Evolutionary conservation across 106 monocot genomes (phyloP), one percentile per base, ranked within the genome.

Genomic region (Dioscorea dumetorum): DNA sequence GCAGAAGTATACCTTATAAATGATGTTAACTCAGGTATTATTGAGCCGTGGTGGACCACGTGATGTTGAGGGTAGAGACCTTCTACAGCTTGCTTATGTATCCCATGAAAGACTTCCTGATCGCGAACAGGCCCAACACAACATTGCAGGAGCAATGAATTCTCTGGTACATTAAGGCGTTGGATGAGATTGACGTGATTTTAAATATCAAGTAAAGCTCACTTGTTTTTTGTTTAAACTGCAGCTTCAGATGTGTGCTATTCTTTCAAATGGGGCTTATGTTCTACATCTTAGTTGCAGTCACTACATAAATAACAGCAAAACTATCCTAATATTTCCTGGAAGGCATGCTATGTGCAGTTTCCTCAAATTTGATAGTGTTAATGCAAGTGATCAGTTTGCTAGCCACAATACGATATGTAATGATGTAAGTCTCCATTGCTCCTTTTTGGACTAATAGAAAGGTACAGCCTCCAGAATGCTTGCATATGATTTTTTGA

Each of bases 61-160:
- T 18, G 70, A 77, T 32, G 14, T 11, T 57, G 72, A 73, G 33
- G 67, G 33, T 28, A 48, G 61, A 56, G 72, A 73, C 62, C 78
- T 78, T 32, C 78, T 72, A 19, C 73, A 63, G 48, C 72, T 78
- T 56, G 67, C 73, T 63, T 72, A 72, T 63, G 68, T 78, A 22
- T 78, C 72, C 28, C 72, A 72, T 62, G 78, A 78, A 50, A 78
- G 63, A 51, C 51, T 33, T 24, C 67, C 72, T 68, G 35, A 61
- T 48, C 69, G 63, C 58, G 48, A 62, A 18, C 66, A n/a, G n/a
- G n/a, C n/a, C n/a, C n/a, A 78, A 60, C 62, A 73, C 63, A 68
- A 32, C 17, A 63, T 57, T 24, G 73, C 79, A 28, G 79, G 79
- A 68, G 62, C 73, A 31, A 24, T 79, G 57, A 73, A 79, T 69